Percentiles rank a stretch among this genome's conserved stretches.
Conservation (phyloP, 805 yeast species). For the Saturnispora halmiae region DNA sequence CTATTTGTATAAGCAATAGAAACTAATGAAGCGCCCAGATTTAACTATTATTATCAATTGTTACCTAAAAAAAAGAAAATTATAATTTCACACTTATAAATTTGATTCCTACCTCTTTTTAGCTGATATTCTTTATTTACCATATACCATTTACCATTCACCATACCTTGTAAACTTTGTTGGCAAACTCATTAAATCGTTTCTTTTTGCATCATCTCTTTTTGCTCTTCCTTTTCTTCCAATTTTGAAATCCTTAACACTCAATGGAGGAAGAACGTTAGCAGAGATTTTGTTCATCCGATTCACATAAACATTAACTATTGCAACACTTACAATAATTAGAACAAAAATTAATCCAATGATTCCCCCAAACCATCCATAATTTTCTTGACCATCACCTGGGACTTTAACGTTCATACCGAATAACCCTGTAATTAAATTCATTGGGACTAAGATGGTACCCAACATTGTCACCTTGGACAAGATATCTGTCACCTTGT, state of each 20-base stretch:
- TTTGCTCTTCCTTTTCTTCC: slow-evolving; percentile 20
- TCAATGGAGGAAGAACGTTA: slow-evolving; percentile 15
- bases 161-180: slow-evolving; percentile 27
- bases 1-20: too few species aligned
- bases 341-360: slow-evolving; percentile 24
- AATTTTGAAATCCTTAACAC: slow-evolving; percentile 25
- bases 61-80: too few species aligned
- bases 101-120: too few species aligned
- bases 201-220: slow-evolving; percentile 13
- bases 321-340: slow-evolving; percentile 17
- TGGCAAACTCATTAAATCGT: slow-evolving; percentile 26
- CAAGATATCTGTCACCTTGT: slow-evolving; percentile 75
- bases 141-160: slow-evolving; percentile 24
- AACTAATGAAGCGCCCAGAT: too few species aligned
- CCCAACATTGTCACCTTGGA: slow-evolving; percentile 87
- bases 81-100: too few species aligned
- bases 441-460: slow-evolving; percentile 83
- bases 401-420: slow-evolving; percentile 95
- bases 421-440: slow-evolving; percentile 81
- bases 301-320: slow-evolving; percentile 23
- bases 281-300: slow-evolving; percentile 15
- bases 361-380: slow-evolving; percentile 47
- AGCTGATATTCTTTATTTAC: too few species aligned
- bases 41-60: too few species aligned
- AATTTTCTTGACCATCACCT: slow-evolving; percentile 38